Evolutionary conservation across 106 monocot genomes (phyloP).

Genomic region (Gastrodia elata): DNA sequence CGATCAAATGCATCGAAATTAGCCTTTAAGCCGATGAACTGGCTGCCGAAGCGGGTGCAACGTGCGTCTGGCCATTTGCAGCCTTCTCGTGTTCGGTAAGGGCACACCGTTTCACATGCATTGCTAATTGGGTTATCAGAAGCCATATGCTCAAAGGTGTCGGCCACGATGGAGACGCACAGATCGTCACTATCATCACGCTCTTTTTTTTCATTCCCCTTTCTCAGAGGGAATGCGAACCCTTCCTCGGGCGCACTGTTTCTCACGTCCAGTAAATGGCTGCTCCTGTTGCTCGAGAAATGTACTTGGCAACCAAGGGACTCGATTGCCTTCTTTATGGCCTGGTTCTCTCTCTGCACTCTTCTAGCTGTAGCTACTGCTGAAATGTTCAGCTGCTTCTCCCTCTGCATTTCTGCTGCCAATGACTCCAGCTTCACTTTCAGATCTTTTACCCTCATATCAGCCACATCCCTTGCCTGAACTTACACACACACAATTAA

Average conservation of each 20-base stretch:
- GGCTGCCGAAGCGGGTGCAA: conserved; percentile 75
- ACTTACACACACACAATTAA: neutral
- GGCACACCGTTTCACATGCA: conserved; percentile 68
- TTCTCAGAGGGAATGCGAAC: conserved; percentile 9
- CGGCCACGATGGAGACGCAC: conserved; percentile 56
- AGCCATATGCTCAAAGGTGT: conserved; percentile 41
- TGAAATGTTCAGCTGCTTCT: conserved; percentile 34
- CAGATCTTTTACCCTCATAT: conserved; percentile 42
- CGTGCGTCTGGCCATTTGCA: conserved; percentile 89
- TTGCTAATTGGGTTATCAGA: conserved; percentile 22
- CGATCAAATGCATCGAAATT: conserved; percentile 90
- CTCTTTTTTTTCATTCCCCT: conserved; percentile 12
- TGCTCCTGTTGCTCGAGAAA: conserved; percentile 35
- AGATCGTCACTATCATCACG: conserved; percentile 36
- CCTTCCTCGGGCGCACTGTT: conserved; percentile 14
- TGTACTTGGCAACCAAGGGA: conserved; percentile 85
- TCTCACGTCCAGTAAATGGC: conserved; percentile 8
- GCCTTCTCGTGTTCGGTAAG: conserved; percentile 66
- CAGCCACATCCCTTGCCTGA: conserved; percentile 70
- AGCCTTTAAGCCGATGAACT: conserved; percentile 84
- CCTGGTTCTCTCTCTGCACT: conserved; percentile 47
- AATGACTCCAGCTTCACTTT: conserved; percentile 34
- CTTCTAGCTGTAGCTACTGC: conserved; percentile 38
- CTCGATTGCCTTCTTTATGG: conserved; percentile 70
- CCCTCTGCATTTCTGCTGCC: conserved; percentile 50